Conservation (phyloP, 2,329 filamentous ascomycete genomes). For the Mollisia scopiformis region DNA sequence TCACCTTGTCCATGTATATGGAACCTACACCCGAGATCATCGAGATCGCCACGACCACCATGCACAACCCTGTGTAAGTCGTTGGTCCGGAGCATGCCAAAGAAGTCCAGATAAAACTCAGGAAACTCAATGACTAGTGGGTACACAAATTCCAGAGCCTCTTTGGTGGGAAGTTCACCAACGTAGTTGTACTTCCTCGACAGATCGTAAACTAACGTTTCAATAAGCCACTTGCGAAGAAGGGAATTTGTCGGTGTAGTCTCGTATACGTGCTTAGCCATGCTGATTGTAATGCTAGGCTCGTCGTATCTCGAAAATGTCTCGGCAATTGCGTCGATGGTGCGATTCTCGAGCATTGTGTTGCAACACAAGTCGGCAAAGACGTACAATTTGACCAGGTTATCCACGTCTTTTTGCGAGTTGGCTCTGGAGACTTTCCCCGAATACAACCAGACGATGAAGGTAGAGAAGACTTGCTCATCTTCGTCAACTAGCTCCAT, state of each 20-base stretch:
- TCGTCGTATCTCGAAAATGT: background rate
- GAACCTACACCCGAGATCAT: background rate
- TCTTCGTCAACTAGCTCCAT: slow-evolving; percentile 18
- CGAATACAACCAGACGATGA: slow-evolving; percentile 13
- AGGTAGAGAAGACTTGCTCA: background rate
- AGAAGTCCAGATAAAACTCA: background rate
- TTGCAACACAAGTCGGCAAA: background rate
- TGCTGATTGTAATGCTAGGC: background rate
- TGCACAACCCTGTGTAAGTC: background rate
- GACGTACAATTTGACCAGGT: background rate
- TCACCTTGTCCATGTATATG: background rate
- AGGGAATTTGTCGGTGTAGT: background rate
- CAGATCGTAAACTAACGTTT: background rate
- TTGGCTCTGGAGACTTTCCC: background rate
- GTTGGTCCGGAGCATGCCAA: background rate
- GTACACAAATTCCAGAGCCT: background rate
- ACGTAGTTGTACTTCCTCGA: background rate
- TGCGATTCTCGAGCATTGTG: background rate
- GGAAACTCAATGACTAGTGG: background rate
- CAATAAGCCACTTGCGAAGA: background rate
- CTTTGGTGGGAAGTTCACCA: background rate
- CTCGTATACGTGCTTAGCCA: background rate
- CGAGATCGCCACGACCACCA: background rate
- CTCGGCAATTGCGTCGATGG: background rate
- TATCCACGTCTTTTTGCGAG: background rate